These are phyloP conservation scores for Amylostereum chailletii DNA, from an alignment of 1,284 basidiomycete species.

Conservation along the genomic window DNA sequence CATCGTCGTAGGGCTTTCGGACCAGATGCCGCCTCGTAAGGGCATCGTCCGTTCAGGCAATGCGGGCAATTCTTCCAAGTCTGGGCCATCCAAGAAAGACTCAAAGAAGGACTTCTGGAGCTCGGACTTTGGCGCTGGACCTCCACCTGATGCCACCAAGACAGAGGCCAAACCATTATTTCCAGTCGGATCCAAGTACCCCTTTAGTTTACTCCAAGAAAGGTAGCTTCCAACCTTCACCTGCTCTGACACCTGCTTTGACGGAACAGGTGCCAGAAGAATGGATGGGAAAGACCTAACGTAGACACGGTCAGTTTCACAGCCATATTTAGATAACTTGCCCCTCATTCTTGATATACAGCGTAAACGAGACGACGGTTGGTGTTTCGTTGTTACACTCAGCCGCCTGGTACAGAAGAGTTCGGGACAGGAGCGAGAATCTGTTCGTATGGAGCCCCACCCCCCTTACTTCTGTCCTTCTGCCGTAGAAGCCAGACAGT, in stretches of 20 bases:
- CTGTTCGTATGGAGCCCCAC: conserved; percentile 66
- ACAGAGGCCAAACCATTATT: conserved; percentile 53
- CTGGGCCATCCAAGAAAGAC: conserved; percentile 21
- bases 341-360: conserved; percentile 18
- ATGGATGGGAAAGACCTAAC: conserved; percentile 74
- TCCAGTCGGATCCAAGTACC: conserved; percentile 75
- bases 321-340: neutral
- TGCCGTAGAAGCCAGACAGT: conserved; percentile 74
- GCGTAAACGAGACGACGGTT: conserved; percentile 40
- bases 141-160: conserved; percentile 10
- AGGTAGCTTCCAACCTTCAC: conserved; percentile 31
- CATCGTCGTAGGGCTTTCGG: no score
- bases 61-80: conserved; percentile 74
- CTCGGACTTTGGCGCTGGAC: conserved; percentile 3
- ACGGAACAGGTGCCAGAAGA: conserved; percentile 65
- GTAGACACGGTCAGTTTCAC: conserved; percentile 56
- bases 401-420: conserved; percentile 62
- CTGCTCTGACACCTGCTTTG: neutral
- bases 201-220: conserved; percentile 69
- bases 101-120: conserved; percentile 8
- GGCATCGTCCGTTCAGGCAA: conserved; percentile 82
- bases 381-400: conserved; percentile 58
- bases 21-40: conserved; percentile 59
- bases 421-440: conserved; percentile 45
- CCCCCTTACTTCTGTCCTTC: conserved; percentile 55